These are phyloP conservation scores for Cladorrhinum sp. DNA, from an alignment of 2,329 filamentous ascomycete species.

Conservation along the genomic window DNA sequence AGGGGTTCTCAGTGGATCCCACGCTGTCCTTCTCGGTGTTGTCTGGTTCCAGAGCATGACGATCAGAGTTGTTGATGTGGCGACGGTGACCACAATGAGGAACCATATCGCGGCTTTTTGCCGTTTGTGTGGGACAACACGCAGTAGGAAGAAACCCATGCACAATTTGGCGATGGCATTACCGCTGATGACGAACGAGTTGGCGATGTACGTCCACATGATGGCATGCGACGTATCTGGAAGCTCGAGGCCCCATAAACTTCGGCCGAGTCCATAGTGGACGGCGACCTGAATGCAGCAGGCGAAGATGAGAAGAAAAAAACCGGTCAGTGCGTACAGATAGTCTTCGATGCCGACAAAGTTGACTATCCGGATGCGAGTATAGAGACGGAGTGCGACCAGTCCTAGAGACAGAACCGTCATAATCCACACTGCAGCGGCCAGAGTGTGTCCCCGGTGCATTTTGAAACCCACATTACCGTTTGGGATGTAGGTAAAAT, in stretches of 20 bases:
- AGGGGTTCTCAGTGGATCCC: slow-evolving; percentile 36
- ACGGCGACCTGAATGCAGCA: slow-evolving; percentile 36
- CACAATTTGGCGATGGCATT: slow-evolving; percentile 40
- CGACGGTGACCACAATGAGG: slow-evolving; percentile 32
- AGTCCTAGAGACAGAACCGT: slow-evolving; percentile 33
- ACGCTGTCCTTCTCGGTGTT: slow-evolving; percentile 35
- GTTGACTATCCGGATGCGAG: slow-evolving; percentile 35
- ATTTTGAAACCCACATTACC: slow-evolving; percentile 26
- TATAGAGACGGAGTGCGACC: slow-evolving; percentile 37
- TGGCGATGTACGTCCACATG: slow-evolving; percentile 40
- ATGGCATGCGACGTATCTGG: slow-evolving; percentile 36
- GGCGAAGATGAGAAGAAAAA: slow-evolving; percentile 37
- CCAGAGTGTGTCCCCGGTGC: slow-evolving; percentile 34
- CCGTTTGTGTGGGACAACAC: slow-evolving; percentile 36
- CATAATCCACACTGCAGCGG: slow-evolving; percentile 37
- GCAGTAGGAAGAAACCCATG: slow-evolving; percentile 39
- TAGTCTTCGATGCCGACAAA: slow-evolving; percentile 38
- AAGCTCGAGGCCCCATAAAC: slow-evolving; percentile 33
- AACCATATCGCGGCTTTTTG: slow-evolving; percentile 36
- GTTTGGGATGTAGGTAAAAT: neutral
- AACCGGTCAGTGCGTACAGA: slow-evolving; percentile 35
- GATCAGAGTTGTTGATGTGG: slow-evolving; percentile 33
- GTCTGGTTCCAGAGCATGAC: slow-evolving; percentile 41
- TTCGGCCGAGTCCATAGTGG: slow-evolving; percentile 34
- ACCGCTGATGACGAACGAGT: slow-evolving; percentile 37